Base-by-base conservation (phyloP, 2,329 filamentous ascomycete species). In the Metarhizium rileyi region DNA sequence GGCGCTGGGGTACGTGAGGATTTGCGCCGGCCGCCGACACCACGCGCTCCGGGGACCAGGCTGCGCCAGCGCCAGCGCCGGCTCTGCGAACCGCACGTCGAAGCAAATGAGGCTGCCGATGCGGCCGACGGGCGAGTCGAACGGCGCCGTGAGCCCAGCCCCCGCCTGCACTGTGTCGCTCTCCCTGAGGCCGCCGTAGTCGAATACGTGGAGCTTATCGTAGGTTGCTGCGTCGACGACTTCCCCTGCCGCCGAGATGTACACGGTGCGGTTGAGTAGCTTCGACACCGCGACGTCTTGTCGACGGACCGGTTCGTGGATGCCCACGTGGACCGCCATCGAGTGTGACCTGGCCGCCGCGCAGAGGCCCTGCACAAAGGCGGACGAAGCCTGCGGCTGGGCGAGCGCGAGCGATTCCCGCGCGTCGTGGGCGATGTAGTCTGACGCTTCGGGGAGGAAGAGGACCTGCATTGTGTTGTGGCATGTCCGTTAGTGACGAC, bases 161-260 rank as follows among this genome's bases (percentile, higher is more conserved):
- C 89, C 89, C 4, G 78, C 76, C 60, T 90, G 83, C 0, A 90
- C 87, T 43, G 76, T 84, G 25, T 66, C 64, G 47, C 69, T 74
- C 61, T 78, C 76, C 51, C 65, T 68, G 20, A 78, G 70, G 9
- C 60, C 57, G 14, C 70, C 74, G 56, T 78, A 78, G 66, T 96
- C 89, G 67, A 97, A 96, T 14, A 96, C 76, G 64, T 96, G 90
- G 28, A 95, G 70, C 66, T 97, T 97, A 65, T 95, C 86, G 68
- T 96, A 96, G 20, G 67, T 65, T 1, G 62, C 63, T 5, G 65
- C 55, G 2, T 70, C 61, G 41, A 66, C 58, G 30, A 80, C 64
- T 36, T 55, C 48, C 18, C 77, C 77, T 25, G 64, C 58, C 5
- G 68, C 58, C 35, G 66, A 59, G 55, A 80, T 78, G 66, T 73